phyloP scores from a whole-genome alignment of 2,329 filamentous ascomycete species.

The Ascochyta rabiei region DNA sequence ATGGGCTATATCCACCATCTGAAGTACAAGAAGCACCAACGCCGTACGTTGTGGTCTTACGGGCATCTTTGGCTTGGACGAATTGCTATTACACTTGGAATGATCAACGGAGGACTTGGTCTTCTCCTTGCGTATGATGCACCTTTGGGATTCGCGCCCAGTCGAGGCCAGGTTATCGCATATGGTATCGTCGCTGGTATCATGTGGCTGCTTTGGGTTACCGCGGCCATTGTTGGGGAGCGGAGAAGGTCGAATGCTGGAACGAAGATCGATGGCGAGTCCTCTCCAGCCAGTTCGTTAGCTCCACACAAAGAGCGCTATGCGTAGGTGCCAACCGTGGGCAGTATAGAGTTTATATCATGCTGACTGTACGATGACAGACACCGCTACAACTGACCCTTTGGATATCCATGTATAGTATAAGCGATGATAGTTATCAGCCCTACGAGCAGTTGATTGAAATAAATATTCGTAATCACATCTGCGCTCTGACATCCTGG shows the following conservation, averaged over 20 bases:
- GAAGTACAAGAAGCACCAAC: conserved; percentile 54
- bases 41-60: conserved; percentile 54
- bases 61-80: conserved; percentile 63
- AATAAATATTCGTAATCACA: not conserved
- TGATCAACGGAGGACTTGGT: conserved; percentile 63
- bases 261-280: conserved; percentile 18
- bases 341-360: not conserved
- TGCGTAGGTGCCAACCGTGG: not conserved
- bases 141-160: conserved; percentile 33
- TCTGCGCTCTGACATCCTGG: not conserved
- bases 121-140: conserved; percentile 46
- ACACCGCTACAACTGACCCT: not conserved
- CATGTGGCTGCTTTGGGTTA: conserved; percentile 44
- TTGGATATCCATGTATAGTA: not conserved
- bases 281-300: not conserved
- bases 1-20: conserved; percentile 60
- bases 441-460: no score
- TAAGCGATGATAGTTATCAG: not conserved
- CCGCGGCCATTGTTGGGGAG: conserved; percentile 38
- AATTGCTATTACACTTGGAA: conserved; percentile 56
- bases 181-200: conserved; percentile 43
- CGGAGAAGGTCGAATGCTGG: conserved; percentile 20
- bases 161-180: conserved; percentile 35
- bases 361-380: not conserved
- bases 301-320: conserved; percentile 9